Percentiles rank a stretch among this genome's conserved stretches.
These are phyloP conservation scores for Talaromyces liani DNA, from an alignment of 495 filamentous ascomycete genomes.

Conservation along the genomic window DNA sequence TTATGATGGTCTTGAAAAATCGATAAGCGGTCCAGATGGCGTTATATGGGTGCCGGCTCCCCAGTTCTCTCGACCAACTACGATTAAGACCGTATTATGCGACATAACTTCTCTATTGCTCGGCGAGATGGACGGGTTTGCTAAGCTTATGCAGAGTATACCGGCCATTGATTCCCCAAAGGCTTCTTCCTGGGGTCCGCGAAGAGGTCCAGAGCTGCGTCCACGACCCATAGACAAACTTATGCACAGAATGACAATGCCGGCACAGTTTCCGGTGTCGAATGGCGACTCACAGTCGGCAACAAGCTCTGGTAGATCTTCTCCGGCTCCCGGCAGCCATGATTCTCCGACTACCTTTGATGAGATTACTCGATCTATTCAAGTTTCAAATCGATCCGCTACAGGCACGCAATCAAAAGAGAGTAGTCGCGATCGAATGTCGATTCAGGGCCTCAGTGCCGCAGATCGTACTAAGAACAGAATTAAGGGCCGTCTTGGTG, in stretches of 20 bases:
- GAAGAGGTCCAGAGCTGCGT: slow-evolving; percentile 36
- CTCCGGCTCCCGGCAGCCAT: slow-evolving; percentile 37
- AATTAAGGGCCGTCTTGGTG: slow-evolving; percentile 70
- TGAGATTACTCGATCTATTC: slow-evolving; percentile 51
- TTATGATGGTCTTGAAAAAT: slow-evolving; percentile 37
- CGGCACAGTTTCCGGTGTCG: slow-evolving; percentile 48
- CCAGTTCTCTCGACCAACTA: slow-evolving; percentile 68
- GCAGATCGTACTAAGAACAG: slow-evolving; percentile 75
- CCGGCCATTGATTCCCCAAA: slow-evolving; percentile 72
- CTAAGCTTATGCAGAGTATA: slow-evolving; percentile 74
- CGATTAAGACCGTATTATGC: slow-evolving; percentile 90
- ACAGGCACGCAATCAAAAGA: slow-evolving; percentile 31
- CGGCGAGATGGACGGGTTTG: slow-evolving; percentile 80
- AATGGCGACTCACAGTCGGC: slow-evolving; percentile 46
- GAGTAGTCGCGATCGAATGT: slow-evolving; percentile 66
- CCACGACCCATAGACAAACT: slow-evolving; percentile 37
- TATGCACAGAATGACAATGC: slow-evolving; percentile 74
- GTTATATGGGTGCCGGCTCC: slow-evolving; percentile 67
- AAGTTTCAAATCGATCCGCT: slow-evolving; percentile 33
- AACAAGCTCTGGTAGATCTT: slow-evolving; percentile 34
- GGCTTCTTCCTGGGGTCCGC: slow-evolving; percentile 39
- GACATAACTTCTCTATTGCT: slow-evolving; percentile 80
- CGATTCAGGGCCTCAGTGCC: slow-evolving; percentile 78
- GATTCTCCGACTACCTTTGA: slow-evolving; percentile 67
- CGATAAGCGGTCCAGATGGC: slow-evolving; percentile 36